These are phyloP conservation scores for Globisporangium echinulatum DNA, from an alignment of 352 stramenopile genomes.

Conservation along the genomic window DNA sequence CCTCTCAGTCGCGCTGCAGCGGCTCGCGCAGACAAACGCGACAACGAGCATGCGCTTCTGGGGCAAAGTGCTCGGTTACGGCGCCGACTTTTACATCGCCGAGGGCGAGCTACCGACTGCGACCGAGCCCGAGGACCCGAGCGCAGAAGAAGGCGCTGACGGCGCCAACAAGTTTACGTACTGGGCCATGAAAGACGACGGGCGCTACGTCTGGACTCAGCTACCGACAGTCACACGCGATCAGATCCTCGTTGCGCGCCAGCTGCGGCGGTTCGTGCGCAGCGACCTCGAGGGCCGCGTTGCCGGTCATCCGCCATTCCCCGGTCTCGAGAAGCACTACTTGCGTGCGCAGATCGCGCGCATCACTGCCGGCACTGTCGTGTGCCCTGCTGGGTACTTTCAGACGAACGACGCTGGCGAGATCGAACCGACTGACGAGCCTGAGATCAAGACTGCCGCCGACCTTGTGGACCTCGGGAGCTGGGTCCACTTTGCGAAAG, in stretches of 20 bases:
- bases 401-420: conserved; percentile 62
- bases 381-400: conserved; percentile 86
- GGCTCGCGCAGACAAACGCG: conserved; percentile 41
- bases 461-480: conserved; percentile 64
- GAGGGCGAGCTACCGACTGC: conserved; percentile 53
- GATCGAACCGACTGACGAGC: conserved; percentile 57
- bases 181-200: conserved; percentile 83
- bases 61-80: conserved; percentile 78
- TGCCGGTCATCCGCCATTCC: conserved; percentile 82
- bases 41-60: conserved; percentile 82
- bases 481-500: conserved; percentile 87
- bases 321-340: conserved; percentile 80
- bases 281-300: conserved; percentile 79
- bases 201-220: conserved; percentile 76
- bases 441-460: conserved; percentile 61
- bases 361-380: conserved; percentile 72
- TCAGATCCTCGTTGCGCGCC: conserved; percentile 72
- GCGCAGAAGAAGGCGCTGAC: conserved; percentile 54
- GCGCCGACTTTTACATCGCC: conserved; percentile 77
- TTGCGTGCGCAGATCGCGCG: conserved; percentile 87
- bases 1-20: conserved; percentile 53
- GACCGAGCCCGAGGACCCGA: conserved; percentile 55
- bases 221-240: conserved; percentile 68
- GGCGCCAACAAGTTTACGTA: conserved; percentile 89
- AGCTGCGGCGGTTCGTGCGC: conserved; percentile 75